Percentiles rank a stretch among this genome's conserved stretches.
Evolutionary conservation across 441 rosid genomes (phyloP).

Genomic region (Euphorbia schlechtendalii): DNA sequence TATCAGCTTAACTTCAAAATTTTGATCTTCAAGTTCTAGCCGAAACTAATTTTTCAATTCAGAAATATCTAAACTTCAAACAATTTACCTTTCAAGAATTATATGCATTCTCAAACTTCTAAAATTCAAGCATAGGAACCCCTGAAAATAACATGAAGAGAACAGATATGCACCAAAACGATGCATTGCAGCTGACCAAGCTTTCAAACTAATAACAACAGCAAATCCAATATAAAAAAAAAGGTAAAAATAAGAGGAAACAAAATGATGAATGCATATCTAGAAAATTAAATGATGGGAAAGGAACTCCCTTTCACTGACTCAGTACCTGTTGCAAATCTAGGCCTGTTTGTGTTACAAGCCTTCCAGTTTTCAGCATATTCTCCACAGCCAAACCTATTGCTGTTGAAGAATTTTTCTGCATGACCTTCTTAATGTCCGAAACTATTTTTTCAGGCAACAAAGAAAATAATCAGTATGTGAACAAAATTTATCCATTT

Average conservation of each 20-base stretch:
- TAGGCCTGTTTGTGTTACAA: slow-evolving; percentile 64
- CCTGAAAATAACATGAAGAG: neutral
- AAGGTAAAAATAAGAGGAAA: neutral
- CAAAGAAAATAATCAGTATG: slow-evolving; percentile 9
- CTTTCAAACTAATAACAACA: neutral
- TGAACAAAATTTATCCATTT: neutral
- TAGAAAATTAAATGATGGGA: slow-evolving; percentile 11
- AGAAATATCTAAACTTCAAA: neutral
- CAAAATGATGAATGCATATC: neutral
- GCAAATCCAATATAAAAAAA: too few species aligned
- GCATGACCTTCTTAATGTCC: slow-evolving; percentile 67
- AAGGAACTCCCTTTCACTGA: slow-evolving; percentile 3
- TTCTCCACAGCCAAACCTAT: slow-evolving; percentile 62
- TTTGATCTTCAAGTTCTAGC: neutral
- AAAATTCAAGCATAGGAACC: neutral
- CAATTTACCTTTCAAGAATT: neutral
- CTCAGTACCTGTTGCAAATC: slow-evolving; percentile 82
- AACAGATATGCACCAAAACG: neutral
- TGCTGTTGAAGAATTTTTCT: slow-evolving; percentile 43
- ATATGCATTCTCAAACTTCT: neutral
- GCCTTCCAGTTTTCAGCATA: slow-evolving; percentile 73
- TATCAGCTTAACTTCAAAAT: neutral
- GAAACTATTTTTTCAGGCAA: slow-evolving; percentile 32
- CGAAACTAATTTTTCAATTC: neutral
- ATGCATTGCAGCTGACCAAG: neutral